Evolutionary conservation across 345 rosid genomes (phyloP).

Genomic region (Odontarrhena argentea): DNA sequence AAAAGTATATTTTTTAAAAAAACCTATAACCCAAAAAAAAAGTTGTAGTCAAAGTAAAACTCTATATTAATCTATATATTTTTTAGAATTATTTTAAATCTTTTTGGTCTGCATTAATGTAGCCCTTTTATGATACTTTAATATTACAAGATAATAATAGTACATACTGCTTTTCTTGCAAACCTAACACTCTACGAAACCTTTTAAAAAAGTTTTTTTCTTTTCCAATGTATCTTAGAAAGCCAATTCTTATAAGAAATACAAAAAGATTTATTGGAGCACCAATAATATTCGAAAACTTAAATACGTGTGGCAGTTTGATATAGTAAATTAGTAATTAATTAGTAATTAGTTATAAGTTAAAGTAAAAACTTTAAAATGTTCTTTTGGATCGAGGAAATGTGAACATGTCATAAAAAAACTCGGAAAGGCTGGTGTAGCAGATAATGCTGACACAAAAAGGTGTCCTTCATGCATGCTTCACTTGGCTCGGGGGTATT

Average conservation of each 20-base stretch:
- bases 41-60: conserved; percentile 3
- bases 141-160: background rate
- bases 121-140: conserved; percentile 18
- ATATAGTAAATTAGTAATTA: background rate
- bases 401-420: conserved; percentile 26
- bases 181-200: conserved; percentile 38
- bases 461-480: too few species aligned
- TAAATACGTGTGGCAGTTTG: background rate
- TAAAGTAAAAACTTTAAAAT: background rate
- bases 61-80: background rate
- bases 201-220: conserved; percentile 35
- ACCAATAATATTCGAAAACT: background rate
- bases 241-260: background rate
- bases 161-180: conserved; percentile 22
- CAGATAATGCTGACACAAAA: conserved; percentile 26
- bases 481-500: background rate
- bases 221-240: background rate
- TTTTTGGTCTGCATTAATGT: conserved; percentile 4
- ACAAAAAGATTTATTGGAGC: background rate
- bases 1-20: too few species aligned
- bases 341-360: background rate
- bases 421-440: conserved; percentile 27
- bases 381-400: conserved; percentile 19
- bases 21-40: too few species aligned
- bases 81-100: conserved; percentile 1